A percentile compares a stretch with the other conserved stretches of the same genome.
Conservation (phyloP, 164 flowering plant species). For the Chimonanthus praecox region DNA sequence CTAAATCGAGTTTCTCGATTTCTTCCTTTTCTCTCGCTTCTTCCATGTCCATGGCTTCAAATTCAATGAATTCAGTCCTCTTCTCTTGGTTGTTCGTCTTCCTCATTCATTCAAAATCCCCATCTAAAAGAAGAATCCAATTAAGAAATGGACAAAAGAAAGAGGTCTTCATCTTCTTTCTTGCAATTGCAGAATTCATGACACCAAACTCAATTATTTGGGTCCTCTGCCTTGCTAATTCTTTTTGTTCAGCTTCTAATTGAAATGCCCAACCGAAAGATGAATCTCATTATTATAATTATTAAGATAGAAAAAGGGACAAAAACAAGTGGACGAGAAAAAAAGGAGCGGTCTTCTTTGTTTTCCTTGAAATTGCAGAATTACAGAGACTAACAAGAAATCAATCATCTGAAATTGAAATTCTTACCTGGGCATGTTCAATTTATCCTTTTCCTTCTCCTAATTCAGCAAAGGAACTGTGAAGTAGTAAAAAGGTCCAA, state of each 20-base stretch:
- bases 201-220: background rate
- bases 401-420: background rate
- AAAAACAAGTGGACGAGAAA: background rate
- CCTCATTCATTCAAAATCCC: constrained; percentile 4
- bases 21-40: constrained; percentile 23
- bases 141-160: background rate
- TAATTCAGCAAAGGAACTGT: background rate
- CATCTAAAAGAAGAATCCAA: constrained; percentile 3
- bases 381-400: background rate
- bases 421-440: background rate
- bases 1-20: constrained; percentile 21
- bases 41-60: constrained; percentile 18
- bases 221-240: background rate
- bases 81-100: background rate
- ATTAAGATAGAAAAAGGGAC: background rate
- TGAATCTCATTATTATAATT: too few relatives aligned
- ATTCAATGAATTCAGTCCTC: background rate
- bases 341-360: background rate
- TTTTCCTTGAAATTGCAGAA: background rate
- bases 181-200: too few relatives aligned
- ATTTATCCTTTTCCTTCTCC: background rate
- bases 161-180: too few relatives aligned
- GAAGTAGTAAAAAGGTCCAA: background rate
- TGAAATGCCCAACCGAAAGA: background rate
- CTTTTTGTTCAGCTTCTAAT: background rate